Base-by-base conservation (phyloP, 2,329 filamentous ascomycete species). In the Fusarium tricinctum region DNA sequence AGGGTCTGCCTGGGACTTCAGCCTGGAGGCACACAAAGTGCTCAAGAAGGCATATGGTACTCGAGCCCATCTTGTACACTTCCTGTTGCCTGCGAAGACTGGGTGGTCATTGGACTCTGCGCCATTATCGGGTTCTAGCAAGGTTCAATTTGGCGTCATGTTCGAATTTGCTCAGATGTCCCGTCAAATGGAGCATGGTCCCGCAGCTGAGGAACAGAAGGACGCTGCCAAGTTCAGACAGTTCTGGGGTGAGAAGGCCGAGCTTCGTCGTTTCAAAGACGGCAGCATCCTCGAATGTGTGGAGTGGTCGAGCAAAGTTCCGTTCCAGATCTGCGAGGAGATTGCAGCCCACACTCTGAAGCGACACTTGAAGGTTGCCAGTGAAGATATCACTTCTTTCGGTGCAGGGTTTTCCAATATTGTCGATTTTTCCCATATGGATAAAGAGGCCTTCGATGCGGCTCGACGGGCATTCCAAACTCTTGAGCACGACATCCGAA, bases 171-270 rank as follows among this genome's bases (percentile, higher is more conserved):
- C 86, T 38, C 91, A 93, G 71, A 90, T 91, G 73, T 83, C 86
- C 56, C 90, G 94, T 32, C 86, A 90, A 46, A 92, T 97, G 66
- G 96, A 99, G 70, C 92, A 94, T 76, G 96, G 96, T 1, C 96
- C 96, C 7, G 82, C 91, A 1, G 92, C 93, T 3, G 94, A 98
- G 75, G 88, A 96, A 63, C 94, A 95, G 78, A 89, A 91, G 68
- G 92, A 93, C 67, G 91, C 94, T 23, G 89, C 89, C 12, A 86
- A 85, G 32, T 99, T 97, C 78, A 92, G 93, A 35, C 88, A 90
- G 33, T 98, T 99, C 77, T 99, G 97, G 96, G 96, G 95, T 8
- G 91, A 95, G 12, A 97, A 96, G 77, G 88, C 96, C 2, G 96
- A 99, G 78, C 84, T 99, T 45, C 89, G 96, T 68, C 92, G 96